These are phyloP conservation scores for Beauveria medogensis DNA, from an alignment of 2,329 filamentous ascomycete genomes.

Conservation along the genomic window DNA sequence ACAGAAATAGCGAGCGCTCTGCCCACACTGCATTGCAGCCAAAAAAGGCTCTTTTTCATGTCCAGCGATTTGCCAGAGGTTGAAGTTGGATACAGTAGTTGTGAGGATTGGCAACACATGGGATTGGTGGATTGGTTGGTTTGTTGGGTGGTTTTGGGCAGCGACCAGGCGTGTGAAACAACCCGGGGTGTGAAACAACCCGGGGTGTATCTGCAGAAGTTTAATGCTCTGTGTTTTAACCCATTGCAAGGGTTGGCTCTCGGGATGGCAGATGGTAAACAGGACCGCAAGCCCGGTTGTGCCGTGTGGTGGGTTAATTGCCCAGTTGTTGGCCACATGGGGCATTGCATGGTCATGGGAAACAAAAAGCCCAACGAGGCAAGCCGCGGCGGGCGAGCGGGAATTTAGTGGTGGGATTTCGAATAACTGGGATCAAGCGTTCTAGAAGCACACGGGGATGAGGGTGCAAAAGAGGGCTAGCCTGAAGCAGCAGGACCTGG, in stretches of 20 bases:
- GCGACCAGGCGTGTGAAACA: constrained; percentile 6
- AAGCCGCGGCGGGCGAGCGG: no score
- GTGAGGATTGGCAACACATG: background rate
- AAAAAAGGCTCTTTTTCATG: background rate
- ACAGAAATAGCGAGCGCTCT: no score
- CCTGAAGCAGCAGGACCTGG: constrained; percentile 1
- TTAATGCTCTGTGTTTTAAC: background rate
- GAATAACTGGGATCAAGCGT: constrained; percentile 1
- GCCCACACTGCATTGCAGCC: no score
- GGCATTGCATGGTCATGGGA: background rate
- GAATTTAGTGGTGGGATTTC: background rate
- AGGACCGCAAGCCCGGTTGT: background rate
- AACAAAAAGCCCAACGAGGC: no score
- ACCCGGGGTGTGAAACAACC: constrained; percentile 1
- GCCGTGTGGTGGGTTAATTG: background rate
- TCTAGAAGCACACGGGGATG: background rate
- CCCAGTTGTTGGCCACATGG: background rate
- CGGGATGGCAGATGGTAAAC: background rate
- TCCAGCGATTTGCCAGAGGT: background rate
- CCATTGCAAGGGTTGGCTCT: background rate
- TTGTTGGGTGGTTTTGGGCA: background rate
- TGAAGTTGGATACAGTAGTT: background rate
- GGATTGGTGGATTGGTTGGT: background rate
- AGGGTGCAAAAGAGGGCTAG: background rate
- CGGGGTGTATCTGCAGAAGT: background rate